phyloP scores from a whole-genome alignment of 1,284 basidiomycete species.

The Naganishia cerealis region DNA sequence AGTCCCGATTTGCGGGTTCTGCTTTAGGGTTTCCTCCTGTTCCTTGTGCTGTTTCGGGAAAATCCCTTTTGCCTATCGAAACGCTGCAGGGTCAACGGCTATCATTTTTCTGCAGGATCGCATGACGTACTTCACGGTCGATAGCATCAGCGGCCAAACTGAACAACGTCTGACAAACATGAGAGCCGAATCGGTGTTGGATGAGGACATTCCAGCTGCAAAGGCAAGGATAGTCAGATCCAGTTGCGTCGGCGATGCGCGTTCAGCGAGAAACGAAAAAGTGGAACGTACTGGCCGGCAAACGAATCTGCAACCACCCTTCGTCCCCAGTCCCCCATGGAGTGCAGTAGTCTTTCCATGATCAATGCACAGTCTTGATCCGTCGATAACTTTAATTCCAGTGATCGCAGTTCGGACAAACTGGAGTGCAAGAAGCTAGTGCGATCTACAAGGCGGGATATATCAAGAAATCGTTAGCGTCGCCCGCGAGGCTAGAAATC shows the following conservation, averaged over 20 bases:
- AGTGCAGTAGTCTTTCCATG: conserved; percentile 80
- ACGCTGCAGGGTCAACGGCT: conserved; percentile 19
- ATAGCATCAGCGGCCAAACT: conserved; percentile 71
- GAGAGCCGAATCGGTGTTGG: conserved; percentile 82
- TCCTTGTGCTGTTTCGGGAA: conserved; percentile 60
- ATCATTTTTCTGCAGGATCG: neutral
- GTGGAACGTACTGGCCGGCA: conserved; percentile 71
- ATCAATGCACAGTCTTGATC: conserved; percentile 87
- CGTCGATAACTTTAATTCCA: conserved; percentile 83
- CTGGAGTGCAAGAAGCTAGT: conserved; percentile 80
- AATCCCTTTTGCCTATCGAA: conserved; percentile 62
- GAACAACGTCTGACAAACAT: conserved; percentile 86
- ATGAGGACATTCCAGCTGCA: conserved; percentile 67
- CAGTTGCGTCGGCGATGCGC: neutral
- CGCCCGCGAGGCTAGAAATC: neutral
- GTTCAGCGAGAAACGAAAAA: neutral
- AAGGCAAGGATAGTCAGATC: neutral
- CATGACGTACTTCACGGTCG: conserved; percentile 68
- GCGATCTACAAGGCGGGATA: conserved; percentile 61
- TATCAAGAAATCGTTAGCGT: conserved; percentile 8
- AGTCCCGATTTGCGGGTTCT: conserved; percentile 57
- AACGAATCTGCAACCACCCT: conserved; percentile 82
- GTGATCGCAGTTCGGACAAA: conserved; percentile 74
- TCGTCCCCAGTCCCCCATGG: conserved; percentile 89
- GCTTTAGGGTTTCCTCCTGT: conserved; percentile 41